A percentile compares a stretch with the other conserved stretches of the same genome.
Conservation (phyloP, 2,329 filamentous ascomycete genomes). For the Fusarium praegraminearum region DNA sequence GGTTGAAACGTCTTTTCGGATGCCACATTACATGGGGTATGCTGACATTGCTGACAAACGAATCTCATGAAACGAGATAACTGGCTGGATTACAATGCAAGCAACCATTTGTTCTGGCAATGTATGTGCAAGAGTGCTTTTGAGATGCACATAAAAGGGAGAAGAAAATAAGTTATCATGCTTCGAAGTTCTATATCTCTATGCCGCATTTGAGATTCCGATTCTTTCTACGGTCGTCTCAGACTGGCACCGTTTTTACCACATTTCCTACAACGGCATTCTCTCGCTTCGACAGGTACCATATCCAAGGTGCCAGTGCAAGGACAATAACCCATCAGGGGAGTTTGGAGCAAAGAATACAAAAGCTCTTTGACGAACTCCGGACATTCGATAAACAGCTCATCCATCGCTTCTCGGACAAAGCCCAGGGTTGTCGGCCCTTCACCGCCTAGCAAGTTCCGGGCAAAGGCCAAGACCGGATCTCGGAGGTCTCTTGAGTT, state of each 20-base stretch:
- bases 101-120: no score
- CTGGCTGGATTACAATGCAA: no score
- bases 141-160: no score
- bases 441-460: neutral
- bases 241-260: conserved; percentile 11
- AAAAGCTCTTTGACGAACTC: conserved; percentile 29
- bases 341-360: neutral
- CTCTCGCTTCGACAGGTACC: conserved; percentile 3
- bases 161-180: no score
- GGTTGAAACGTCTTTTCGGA: no score
- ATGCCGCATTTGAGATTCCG: no score
- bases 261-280: neutral
- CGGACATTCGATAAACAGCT: neutral
- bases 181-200: neutral
- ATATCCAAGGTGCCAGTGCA: neutral
- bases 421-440: neutral
- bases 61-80: no score
- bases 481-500: conserved; percentile 7
- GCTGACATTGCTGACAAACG: no score
- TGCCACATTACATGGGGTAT: no score
- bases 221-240: neutral
- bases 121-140: no score
- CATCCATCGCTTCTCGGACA: neutral
- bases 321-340: neutral
- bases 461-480: neutral